Evolutionary conservation across 306 rosid species (phyloP).

Genomic region (Gleditsia sinensis): DNA sequence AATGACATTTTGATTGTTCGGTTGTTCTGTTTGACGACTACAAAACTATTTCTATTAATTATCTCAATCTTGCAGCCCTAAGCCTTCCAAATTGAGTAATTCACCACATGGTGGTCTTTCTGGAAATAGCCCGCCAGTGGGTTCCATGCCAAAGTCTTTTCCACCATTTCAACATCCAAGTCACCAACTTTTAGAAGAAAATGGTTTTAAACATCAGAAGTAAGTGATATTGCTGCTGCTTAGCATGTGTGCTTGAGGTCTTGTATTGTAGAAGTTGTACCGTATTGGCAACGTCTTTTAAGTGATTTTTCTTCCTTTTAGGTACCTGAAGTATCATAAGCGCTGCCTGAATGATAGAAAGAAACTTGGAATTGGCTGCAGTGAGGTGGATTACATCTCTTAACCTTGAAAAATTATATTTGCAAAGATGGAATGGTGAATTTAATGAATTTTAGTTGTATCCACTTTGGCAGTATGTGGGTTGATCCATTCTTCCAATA

Average conservation of each 20-base stretch:
- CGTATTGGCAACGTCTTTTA: slow-evolving; percentile 32
- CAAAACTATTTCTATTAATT: slow-evolving; percentile 36
- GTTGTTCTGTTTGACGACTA: slow-evolving; percentile 7
- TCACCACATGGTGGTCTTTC: slow-evolving; percentile 81
- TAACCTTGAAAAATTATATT: slow-evolving; percentile 18
- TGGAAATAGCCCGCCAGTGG: slow-evolving; percentile 90
- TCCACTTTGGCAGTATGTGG: not conserved
- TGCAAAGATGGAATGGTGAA: slow-evolving; percentile 7
- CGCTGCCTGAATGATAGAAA: slow-evolving; percentile 86
- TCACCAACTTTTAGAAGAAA: slow-evolving; percentile 95
- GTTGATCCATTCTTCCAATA: slow-evolving; percentile 11
- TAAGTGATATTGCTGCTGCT: slow-evolving; percentile 45
- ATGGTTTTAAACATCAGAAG: slow-evolving; percentile 96
- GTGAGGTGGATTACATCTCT: slow-evolving; percentile 74
- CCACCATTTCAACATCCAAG: slow-evolving; percentile 99
- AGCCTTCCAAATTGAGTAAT: slow-evolving; percentile 76
- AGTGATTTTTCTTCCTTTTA: slow-evolving; percentile 47
- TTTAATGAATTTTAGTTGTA: slow-evolving; percentile 15
- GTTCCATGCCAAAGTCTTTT: slow-evolving; percentile 94
- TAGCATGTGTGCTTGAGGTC: not conserved
- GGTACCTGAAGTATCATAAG: slow-evolving; percentile 82
- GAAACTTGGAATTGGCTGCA: slow-evolving; percentile 96
- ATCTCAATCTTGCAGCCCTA: slow-evolving; percentile 57
- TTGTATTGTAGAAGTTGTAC: slow-evolving; percentile 11
- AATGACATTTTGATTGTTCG: slow-evolving; percentile 13